Percentiles rank a stretch among this genome's conserved stretches.
Evolutionary conservation across 257 asterid genomes (phyloP).

Genomic region (Nicotiana obtusifolia): DNA sequence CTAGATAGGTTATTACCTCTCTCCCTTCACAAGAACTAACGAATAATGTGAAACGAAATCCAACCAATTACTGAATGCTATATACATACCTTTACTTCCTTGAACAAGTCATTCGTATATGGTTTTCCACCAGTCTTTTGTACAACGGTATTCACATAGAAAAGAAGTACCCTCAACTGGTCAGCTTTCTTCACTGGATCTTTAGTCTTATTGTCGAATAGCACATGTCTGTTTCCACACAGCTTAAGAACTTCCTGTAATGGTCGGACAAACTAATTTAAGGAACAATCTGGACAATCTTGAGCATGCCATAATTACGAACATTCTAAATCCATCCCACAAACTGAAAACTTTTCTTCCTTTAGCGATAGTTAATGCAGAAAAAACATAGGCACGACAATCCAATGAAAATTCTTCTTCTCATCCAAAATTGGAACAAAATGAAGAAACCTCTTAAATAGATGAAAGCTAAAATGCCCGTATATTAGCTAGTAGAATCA

Average conservation of each 20-base stretch:
- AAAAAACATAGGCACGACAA: not conserved
- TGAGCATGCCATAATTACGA: not conserved
- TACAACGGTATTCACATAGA: conserved; percentile 45
- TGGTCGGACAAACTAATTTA: not conserved
- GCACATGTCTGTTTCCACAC: conserved; percentile 60
- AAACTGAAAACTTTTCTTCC: not conserved
- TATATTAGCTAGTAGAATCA: not conserved
- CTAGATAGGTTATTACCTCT: not conserved
- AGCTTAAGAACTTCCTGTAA: conserved; percentile 39
- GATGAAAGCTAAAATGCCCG: not conserved
- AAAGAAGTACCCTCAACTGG: conserved; percentile 41
- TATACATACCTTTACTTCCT: conserved; percentile 34
- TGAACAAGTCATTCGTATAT: conserved; percentile 41
- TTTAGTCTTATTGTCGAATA: conserved; percentile 57
- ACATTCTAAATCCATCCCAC: not conserved
- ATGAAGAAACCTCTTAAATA: not conserved
- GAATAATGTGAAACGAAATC: not conserved
- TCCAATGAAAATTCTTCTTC: not conserved
- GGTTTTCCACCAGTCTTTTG: conserved; percentile 45
- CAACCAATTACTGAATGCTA: not conserved
- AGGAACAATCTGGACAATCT: not conserved
- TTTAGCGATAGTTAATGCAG: not conserved
- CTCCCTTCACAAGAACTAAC: not conserved
- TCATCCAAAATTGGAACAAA: not conserved
- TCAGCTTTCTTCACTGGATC: conserved; percentile 27